These are phyloP conservation scores for Debaryomycetaceae sp. DNA, from an alignment of 1,139 yeast genomes.

Conservation along the genomic window DNA sequence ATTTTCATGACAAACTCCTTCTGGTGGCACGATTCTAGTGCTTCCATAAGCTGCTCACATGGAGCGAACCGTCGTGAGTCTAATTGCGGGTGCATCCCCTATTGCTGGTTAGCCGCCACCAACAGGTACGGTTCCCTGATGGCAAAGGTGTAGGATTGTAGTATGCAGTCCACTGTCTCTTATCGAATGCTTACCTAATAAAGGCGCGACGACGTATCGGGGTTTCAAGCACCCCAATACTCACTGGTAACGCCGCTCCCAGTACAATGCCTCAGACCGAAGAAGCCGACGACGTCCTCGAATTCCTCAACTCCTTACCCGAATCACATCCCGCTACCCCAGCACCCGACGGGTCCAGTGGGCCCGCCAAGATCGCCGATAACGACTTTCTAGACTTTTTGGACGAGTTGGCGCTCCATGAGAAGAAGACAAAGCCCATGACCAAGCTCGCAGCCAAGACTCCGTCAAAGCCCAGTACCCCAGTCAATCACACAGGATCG, in stretches of 20 bases:
- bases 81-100: conserved; percentile 35
- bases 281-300: conserved; percentile 67
- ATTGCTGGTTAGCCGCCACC: no score
- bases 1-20: conserved; percentile 60
- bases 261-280: not conserved
- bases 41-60: conserved; percentile 75
- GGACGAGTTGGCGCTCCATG: conserved; percentile 62
- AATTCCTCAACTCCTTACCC: conserved; percentile 82
- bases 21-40: conserved; percentile 82
- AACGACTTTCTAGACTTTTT: conserved; percentile 72
- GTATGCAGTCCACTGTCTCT: no score
- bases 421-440: conserved; percentile 12
- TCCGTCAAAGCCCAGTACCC: not conserved
- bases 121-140: no score
- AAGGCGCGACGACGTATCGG: no score
- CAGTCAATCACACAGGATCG: not conserved
- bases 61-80: conserved; percentile 37
- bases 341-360: conserved; percentile 26
- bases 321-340: conserved; percentile 40
- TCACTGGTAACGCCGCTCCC: no score
- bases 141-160: no score
- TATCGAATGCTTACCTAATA: no score
- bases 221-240: no score
- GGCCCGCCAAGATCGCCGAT: conserved; percentile 18
- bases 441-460: conserved; percentile 1